Evolutionary conservation across 495 filamentous ascomycete genomes (phyloP).

Genomic region (Glutinoglossum americanum): DNA sequence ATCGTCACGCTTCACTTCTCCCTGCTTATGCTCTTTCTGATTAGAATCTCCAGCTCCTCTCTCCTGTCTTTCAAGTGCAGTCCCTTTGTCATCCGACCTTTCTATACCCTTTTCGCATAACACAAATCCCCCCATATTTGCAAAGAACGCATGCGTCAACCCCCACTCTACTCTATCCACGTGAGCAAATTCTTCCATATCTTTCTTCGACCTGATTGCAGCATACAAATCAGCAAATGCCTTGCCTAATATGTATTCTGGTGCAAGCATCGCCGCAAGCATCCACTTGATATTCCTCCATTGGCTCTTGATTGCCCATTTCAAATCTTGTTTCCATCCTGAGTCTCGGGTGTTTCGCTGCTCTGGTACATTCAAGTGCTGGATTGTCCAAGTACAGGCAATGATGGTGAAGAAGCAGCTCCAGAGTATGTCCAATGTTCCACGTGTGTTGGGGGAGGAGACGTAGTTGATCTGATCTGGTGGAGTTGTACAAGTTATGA

Average conservation of each 20-base stretch:
- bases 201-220: not conserved
- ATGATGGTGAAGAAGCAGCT: constrained; percentile 12
- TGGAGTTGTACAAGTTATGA: too few species aligned
- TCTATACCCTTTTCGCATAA: not conserved
- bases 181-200: not conserved
- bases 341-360: not conserved
- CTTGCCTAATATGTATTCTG: too few species aligned
- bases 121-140: not conserved
- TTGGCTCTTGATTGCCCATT: not conserved
- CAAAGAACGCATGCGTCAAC: not conserved
- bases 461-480: too few species aligned
- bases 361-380: constrained; percentile 13
- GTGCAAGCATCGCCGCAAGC: too few species aligned
- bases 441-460: not conserved
- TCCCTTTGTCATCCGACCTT: not conserved
- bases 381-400: constrained; percentile 16
- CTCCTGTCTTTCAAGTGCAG: not conserved
- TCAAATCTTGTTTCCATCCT: not conserved
- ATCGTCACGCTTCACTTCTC: too few species aligned
- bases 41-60: not conserved
- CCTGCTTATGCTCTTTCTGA: not conserved
- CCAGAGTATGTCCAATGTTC: not conserved
- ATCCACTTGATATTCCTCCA: too few species aligned
- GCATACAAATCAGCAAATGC: too few species aligned
- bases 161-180: not conserved